Evolutionary conservation across 768 basidiomycete genomes (phyloP).

Genomic region (Xanthoconium purpureum): DNA sequence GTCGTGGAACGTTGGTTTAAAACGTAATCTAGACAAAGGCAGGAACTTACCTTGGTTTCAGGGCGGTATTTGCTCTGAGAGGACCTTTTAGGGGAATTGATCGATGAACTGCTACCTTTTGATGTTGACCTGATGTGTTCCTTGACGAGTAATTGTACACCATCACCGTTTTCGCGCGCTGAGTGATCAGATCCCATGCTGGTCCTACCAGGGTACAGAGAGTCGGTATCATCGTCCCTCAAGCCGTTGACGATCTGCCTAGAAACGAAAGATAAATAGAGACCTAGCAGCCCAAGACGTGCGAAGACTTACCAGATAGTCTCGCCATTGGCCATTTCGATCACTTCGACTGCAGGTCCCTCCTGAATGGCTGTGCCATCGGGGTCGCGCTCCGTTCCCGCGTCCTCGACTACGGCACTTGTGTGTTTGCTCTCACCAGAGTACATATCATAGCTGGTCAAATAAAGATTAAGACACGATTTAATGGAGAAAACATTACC

Average conservation of each 20-base stretch:
- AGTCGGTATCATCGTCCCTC: constrained; percentile 73
- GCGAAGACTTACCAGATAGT: constrained; percentile 67
- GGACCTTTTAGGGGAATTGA: constrained; percentile 59
- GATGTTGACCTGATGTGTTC: constrained; percentile 68
- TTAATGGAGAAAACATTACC: constrained; percentile 33
- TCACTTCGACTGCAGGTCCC: constrained; percentile 70
- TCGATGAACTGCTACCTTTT: constrained; percentile 58
- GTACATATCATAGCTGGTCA: constrained; percentile 75
- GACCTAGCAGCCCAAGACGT: background rate
- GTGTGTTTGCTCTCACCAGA: constrained; percentile 51
- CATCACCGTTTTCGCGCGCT: constrained; percentile 41
- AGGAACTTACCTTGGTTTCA: constrained; percentile 72
- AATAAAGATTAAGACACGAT: constrained; percentile 18
- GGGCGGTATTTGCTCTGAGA: constrained; percentile 58
- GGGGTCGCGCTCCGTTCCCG: constrained; percentile 20
- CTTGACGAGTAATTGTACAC: constrained; percentile 71
- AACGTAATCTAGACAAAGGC: constrained; percentile 2
- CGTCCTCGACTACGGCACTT: constrained; percentile 36
- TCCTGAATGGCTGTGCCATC: constrained; percentile 33
- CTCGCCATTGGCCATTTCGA: constrained; percentile 84
- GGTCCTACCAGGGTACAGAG: constrained; percentile 59
- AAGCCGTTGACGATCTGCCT: constrained; percentile 83
- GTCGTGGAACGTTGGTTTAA: constrained; percentile 9
- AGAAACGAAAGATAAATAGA: constrained; percentile 1
- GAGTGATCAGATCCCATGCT: constrained; percentile 80